phyloP scores from a whole-genome alignment of 768 basidiomycete species.

The Lentinus brumalis region DNA sequence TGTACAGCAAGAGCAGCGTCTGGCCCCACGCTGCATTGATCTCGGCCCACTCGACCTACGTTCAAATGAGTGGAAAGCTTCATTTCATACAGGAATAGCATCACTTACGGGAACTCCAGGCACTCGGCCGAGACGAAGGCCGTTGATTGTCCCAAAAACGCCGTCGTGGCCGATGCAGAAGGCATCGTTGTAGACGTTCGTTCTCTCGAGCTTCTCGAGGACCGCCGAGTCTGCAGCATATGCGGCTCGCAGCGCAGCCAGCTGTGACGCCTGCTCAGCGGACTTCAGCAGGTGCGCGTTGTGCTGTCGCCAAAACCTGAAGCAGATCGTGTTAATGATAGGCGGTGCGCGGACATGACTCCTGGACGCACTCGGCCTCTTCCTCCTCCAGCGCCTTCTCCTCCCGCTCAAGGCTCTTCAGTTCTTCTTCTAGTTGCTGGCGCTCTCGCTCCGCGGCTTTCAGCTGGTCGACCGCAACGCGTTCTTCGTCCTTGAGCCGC shows the following conservation, averaged over 20 bases:
- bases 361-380: constrained; percentile 70
- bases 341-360: not conserved
- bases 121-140: constrained; percentile 86
- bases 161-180: constrained; percentile 96
- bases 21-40: constrained; percentile 99
- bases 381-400: constrained; percentile 80
- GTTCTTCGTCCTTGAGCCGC: constrained; percentile 69
- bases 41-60: constrained; percentile 94
- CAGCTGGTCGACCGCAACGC: constrained; percentile 69
- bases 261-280: constrained; percentile 67
- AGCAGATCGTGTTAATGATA: not conserved
- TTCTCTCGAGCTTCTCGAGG: constrained; percentile 82
- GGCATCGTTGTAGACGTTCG: constrained; percentile 94
- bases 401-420: constrained; percentile 70
- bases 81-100: not conserved
- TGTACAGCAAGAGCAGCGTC: constrained; percentile 87
- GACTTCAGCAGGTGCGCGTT: constrained; percentile 68
- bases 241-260: constrained; percentile 73
- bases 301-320: constrained; percentile 81
- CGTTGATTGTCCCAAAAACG: constrained; percentile 97
- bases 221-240: constrained; percentile 77
- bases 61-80: not conserved
- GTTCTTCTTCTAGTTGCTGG: constrained; percentile 71
- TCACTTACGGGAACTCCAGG: constrained; percentile 73
- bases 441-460: constrained; percentile 77